These are phyloP conservation scores for Gomphus bonarii DNA, from an alignment of 1,284 basidiomycete genomes.

Conservation along the genomic window DNA sequence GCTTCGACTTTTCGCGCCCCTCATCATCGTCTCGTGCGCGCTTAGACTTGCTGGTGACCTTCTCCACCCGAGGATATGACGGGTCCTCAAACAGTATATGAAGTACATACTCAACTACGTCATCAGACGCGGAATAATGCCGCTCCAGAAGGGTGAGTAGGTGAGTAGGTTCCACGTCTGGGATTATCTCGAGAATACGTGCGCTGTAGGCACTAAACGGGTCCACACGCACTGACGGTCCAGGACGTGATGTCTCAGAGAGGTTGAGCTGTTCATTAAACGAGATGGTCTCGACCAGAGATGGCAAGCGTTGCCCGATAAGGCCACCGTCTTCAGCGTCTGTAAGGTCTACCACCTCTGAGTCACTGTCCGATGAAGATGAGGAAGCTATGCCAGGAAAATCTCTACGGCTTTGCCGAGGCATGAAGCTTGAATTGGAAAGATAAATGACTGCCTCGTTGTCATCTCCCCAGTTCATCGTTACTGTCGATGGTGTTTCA, in stretches of 20 bases:
- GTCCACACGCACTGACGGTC: not conserved
- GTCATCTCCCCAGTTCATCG: not conserved
- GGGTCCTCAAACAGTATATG: conserved; percentile 52
- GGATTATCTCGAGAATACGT: conserved; percentile 54
- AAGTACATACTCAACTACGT: conserved; percentile 40
- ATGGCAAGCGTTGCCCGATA: conserved; percentile 14
- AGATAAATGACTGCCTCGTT: not conserved
- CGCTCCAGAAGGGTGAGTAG: conserved; percentile 34
- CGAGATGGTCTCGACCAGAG: not conserved
- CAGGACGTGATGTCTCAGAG: not conserved
- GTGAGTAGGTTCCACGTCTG: conserved; percentile 50
- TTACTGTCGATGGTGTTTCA: not conserved
- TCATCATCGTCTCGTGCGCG: conserved; percentile 17
- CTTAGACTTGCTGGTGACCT: conserved; percentile 27
- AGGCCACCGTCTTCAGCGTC: not conserved
- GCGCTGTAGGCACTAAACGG: conserved; percentile 17
- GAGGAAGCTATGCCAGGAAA: not conserved
- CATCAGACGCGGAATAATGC: conserved; percentile 22
- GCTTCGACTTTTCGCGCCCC: conserved; percentile 18
- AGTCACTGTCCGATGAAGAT: no score
- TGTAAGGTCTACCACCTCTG: not conserved
- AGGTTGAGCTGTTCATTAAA: not conserved
- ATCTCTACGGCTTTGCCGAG: not conserved
- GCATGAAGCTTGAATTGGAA: not conserved
- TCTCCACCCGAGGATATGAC: conserved; percentile 41